Conservation (phyloP, 1,284 basidiomycete genomes). For the Lentinula novae-zelandiae region DNA sequence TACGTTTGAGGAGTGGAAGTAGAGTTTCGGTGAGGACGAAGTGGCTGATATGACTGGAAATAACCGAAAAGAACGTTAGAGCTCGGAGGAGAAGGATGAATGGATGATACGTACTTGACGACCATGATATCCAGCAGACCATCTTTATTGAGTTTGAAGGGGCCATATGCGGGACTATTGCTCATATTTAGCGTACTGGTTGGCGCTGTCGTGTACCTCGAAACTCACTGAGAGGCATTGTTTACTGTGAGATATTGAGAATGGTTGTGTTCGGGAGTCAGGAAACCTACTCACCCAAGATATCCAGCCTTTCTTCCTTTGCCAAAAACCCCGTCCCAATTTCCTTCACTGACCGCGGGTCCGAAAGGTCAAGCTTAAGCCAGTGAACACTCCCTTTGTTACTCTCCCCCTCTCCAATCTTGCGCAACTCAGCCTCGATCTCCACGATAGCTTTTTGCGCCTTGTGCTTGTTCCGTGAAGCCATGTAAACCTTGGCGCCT, state of each 20-base stretch:
- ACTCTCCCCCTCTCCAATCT: constrained; percentile 19
- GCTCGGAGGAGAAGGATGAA: background rate
- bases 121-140: constrained; percentile 6
- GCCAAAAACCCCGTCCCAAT: constrained; percentile 33
- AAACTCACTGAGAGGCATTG: background rate
- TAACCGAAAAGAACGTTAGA: background rate
- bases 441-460: constrained; percentile 34
- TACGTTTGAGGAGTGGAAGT: constrained; percentile 2
- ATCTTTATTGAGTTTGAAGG: background rate
- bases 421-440: constrained; percentile 33
- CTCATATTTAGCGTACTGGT: background rate
- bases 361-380: constrained; percentile 42
- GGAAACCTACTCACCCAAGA: constrained; percentile 16
- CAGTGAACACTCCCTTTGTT: constrained; percentile 31
- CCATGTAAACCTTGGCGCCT: constrained; percentile 45
- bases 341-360: constrained; percentile 35
- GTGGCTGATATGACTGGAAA: background rate
- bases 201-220: background rate
- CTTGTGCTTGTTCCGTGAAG: constrained; percentile 32
- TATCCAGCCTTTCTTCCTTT: constrained; percentile 28
- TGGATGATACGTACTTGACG: background rate
- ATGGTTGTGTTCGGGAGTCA: background rate
- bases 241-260: background rate
- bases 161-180: background rate
- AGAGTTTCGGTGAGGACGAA: constrained; percentile 4